Evolutionary conservation across 495 filamentous ascomycete species (phyloP).

Genomic region (Aspergillus avenaceus): DNA sequence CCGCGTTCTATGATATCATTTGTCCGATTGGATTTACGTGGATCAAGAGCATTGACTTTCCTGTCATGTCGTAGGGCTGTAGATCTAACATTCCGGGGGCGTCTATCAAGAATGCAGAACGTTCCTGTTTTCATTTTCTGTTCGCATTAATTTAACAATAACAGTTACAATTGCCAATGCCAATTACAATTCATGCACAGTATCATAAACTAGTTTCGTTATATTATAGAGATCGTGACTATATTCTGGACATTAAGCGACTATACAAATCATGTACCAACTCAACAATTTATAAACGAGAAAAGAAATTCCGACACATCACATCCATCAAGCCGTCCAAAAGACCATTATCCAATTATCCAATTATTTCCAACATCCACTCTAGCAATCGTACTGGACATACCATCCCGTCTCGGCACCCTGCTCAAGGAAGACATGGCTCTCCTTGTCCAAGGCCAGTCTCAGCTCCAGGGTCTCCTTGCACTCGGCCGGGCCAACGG

Average conservation of each 20-base stretch:
- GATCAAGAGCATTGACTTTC: constrained; percentile 28
- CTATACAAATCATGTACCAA: neutral
- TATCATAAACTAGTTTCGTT: neutral
- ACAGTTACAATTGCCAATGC: no score
- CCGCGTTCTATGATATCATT: no score
- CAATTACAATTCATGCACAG: no score
- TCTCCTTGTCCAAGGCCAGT: neutral
- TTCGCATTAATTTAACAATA: no score
- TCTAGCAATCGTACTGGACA: neutral
- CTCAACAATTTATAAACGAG: neutral
- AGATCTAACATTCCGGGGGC: neutral
- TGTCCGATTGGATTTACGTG: no score
- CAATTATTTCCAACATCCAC: neutral
- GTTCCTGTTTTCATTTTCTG: no score
- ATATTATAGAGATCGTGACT: neutral
- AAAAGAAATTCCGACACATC: neutral
- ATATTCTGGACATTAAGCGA: neutral
- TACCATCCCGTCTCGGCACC: constrained; percentile 1
- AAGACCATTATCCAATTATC: no score
- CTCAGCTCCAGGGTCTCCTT: neutral
- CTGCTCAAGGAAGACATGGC: constrained; percentile 3
- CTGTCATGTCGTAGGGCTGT: constrained; percentile 21
- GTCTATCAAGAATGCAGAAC: no score
- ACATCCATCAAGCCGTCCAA: neutral
- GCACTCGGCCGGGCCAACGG: neutral